Percentiles rank a stretch among this genome's conserved stretches.
These are phyloP conservation scores for Nothopassalora personata DNA, from an alignment of 2,329 filamentous ascomycete genomes.

Conservation along the genomic window DNA sequence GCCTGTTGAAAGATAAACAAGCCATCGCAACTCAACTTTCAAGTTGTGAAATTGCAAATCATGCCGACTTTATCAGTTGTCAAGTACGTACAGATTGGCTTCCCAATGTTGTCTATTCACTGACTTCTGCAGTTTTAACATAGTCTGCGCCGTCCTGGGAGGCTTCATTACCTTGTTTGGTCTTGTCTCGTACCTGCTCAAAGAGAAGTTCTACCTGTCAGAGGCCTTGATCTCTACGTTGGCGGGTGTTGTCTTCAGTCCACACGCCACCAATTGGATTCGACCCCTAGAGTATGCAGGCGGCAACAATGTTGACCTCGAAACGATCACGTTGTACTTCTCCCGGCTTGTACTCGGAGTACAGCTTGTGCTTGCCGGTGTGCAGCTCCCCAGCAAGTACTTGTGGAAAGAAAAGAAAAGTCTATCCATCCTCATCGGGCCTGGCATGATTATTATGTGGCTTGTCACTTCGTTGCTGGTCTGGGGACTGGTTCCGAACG, in stretches of 20 bases:
- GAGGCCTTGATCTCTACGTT: constrained; percentile 86
- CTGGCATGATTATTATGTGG: constrained; percentile 86
- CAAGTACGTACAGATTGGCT: neutral
- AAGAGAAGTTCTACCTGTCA: constrained; percentile 85
- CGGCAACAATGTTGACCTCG: constrained; percentile 53
- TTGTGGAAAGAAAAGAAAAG: constrained; percentile 73
- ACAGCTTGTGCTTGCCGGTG: constrained; percentile 80
- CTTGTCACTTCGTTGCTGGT: constrained; percentile 70
- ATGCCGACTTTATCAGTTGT: constrained; percentile 54
- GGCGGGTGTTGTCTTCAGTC: constrained; percentile 72
- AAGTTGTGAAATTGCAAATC: neutral
- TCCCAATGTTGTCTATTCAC: neutral
- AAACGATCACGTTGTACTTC: constrained; percentile 75
- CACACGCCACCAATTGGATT: constrained; percentile 70
- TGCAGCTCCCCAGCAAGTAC: constrained; percentile 81
- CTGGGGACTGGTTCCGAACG: constrained; percentile 67
- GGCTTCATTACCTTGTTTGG: constrained; percentile 89
- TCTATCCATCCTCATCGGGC: constrained; percentile 68
- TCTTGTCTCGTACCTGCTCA: constrained; percentile 80
- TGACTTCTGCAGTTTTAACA: constrained; percentile 72
- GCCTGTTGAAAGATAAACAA: neutral
- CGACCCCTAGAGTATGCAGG: constrained; percentile 67
- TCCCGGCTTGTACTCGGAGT: constrained; percentile 82
- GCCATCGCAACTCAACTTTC: neutral
- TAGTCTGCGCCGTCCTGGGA: constrained; percentile 71